phyloP scores from a whole-genome alignment of 169 alveolate species.

The Plasmodium cynomolgi region DNA sequence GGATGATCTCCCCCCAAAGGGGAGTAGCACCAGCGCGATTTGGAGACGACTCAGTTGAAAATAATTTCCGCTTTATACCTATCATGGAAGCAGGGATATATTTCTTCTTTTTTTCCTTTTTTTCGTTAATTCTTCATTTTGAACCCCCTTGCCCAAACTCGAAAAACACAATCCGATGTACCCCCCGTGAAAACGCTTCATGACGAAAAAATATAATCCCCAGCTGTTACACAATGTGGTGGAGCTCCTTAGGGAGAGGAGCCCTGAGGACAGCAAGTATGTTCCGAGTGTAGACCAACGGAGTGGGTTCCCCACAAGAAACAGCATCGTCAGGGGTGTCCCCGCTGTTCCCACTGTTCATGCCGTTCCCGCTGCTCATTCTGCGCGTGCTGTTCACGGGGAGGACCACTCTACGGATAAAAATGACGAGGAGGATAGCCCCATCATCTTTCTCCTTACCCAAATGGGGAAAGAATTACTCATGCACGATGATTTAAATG shows the following conservation, averaged over 20 bases:
- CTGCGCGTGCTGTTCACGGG: neutral
- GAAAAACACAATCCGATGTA: neutral
- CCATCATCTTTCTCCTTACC: constrained; percentile 18
- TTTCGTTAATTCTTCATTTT: no score
- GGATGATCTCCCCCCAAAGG: neutral
- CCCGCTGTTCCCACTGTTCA: neutral
- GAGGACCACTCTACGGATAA: neutral
- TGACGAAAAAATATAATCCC: neutral
- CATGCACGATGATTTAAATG: neutral
- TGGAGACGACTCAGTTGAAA: neutral
- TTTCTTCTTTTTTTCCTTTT: no score
- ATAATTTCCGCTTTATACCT: neutral
- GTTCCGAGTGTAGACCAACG: neutral
- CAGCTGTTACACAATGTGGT: neutral
- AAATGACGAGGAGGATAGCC: neutral
- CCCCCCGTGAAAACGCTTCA: neutral
- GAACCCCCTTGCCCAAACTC: neutral
- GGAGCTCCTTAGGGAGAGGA: neutral
- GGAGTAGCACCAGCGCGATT: neutral
- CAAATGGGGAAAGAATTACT: constrained; percentile 16
- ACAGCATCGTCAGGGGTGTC: neutral
- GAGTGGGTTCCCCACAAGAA: neutral
- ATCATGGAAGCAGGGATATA: neutral
- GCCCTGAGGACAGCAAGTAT: neutral
- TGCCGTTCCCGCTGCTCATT: no score